A percentile compares a stretch with the other conserved stretches of the same genome.
These are phyloP conservation scores for Hymenoscyphus salicellus DNA, from an alignment of 2,329 filamentous ascomycete species.

Conservation along the genomic window DNA sequence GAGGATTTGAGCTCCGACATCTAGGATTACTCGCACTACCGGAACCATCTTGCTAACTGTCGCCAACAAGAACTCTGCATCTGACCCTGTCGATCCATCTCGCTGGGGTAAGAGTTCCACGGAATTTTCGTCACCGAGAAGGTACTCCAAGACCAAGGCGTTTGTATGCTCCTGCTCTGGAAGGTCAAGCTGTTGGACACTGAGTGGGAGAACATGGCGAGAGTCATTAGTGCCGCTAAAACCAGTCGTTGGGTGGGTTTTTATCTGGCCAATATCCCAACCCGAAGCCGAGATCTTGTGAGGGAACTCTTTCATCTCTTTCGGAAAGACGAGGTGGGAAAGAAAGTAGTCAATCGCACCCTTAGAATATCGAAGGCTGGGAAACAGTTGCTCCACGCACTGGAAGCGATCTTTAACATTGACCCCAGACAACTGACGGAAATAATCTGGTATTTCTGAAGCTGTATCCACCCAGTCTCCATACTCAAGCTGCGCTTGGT, in stretches of 20 bases:
- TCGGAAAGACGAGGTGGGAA: conserved; percentile 55
- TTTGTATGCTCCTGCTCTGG: conserved; percentile 59
- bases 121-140: conserved; percentile 53
- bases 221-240: conserved; percentile 71
- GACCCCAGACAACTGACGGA: conserved; percentile 47
- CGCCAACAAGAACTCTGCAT: conserved; percentile 44
- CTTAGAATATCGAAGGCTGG: conserved; percentile 50
- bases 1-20: conserved; percentile 67
- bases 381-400: conserved; percentile 51
- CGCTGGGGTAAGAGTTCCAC: conserved; percentile 28
- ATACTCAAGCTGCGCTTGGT: conserved; percentile 54
- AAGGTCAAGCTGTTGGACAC: conserved; percentile 53
- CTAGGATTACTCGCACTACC: conserved; percentile 58
- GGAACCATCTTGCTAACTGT: conserved; percentile 41
- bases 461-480: conserved; percentile 44
- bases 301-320: conserved; percentile 60
- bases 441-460: conserved; percentile 36
- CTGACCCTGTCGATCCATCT: not conserved
- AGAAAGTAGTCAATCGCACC: conserved; percentile 63
- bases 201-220: conserved; percentile 52
- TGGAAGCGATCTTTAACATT: conserved; percentile 56
- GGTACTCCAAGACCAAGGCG: conserved; percentile 57
- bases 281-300: conserved; percentile 62
- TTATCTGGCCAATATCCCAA: conserved; percentile 56
- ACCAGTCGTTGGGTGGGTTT: conserved; percentile 55